These are phyloP conservation scores for Helotiales sp. DNA, from an alignment of 2,329 filamentous ascomycete genomes.

Conservation along the genomic window DNA sequence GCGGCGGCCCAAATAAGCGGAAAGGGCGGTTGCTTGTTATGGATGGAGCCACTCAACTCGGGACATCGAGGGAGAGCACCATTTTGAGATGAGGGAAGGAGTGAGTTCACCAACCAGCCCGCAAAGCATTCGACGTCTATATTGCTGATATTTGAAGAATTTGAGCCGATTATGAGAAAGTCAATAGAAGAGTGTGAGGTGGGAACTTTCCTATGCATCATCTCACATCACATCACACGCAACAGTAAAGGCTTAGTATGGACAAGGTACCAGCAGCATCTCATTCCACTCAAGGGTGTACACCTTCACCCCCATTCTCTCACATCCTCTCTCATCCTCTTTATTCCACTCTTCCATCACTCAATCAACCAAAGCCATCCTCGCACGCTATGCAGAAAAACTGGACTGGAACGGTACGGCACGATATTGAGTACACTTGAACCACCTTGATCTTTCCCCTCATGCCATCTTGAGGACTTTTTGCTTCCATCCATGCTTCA, in stretches of 20 bases:
- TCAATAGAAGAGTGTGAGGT: too few relatives aligned
- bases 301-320: background rate
- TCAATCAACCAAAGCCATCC: background rate
- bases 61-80: too few relatives aligned
- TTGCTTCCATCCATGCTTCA: background rate
- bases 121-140: too few relatives aligned
- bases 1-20: too few relatives aligned
- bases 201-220: background rate
- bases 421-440: background rate
- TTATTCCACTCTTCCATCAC: background rate
- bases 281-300: background rate
- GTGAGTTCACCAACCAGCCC: too few relatives aligned
- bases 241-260: too few relatives aligned
- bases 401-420: background rate
- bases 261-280: background rate
- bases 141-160: too few relatives aligned
- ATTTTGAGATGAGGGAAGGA: too few relatives aligned
- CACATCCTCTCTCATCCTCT: background rate
- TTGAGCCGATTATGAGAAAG: too few relatives aligned
- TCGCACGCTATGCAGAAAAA: slow-evolving; percentile 32
- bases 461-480: background rate
- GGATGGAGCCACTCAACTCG: too few relatives aligned
- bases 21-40: too few relatives aligned
- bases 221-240: background rate
- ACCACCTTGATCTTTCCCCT: background rate